Evolutionary conservation across 345 rosid species (phyloP), one percentile per base, ranked within the genome.

Genomic region (Theobroma cacao): DNA sequence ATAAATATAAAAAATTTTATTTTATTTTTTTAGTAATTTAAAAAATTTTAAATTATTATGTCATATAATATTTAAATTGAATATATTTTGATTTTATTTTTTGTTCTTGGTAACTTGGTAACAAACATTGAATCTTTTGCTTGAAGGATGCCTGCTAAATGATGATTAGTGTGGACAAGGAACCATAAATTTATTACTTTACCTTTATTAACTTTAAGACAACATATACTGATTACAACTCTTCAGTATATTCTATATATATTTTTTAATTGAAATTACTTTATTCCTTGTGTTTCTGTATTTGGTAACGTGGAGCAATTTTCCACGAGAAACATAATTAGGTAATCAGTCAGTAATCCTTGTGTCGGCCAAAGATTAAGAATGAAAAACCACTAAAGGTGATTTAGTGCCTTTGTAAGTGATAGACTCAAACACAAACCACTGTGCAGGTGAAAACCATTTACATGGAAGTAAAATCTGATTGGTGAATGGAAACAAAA

Each of bases 161-260:
- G 22, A 71, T 71, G 60, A 48, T 31, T 50, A 18, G 53, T 7
- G 56, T 59, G 40, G 55, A 30, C 28, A 40, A 41, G 10, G 41
- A 28, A 15, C 41, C 15, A 18, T 0, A 40, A 30, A 18, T 17
- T 13, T 41, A 10, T 60, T 43, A 22, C 56, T 75, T 75, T 72
- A 59, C 66, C 72, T 76, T 76, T 76, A 20, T 83, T 70, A 68
- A 52, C 77, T 74, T 72, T 77, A 28, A 64, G 64, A 24, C 33
- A 40, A 3, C 48, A 34, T 77, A 71, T 76, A 75, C 75, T 79
- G 38, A 53, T 28, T 26, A 26, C 4, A 15, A 14, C 20, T 22
- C 69, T 20, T 64, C 34, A 15, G 7, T 3, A 50, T 75, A 64
- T 30, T 64, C n/a, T 43, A 1, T 26, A 20, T 52, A 14, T 12